Evolutionary conservation across 768 basidiomycete species (phyloP).

Genomic region (Phlegmacium glaucopus): DNA sequence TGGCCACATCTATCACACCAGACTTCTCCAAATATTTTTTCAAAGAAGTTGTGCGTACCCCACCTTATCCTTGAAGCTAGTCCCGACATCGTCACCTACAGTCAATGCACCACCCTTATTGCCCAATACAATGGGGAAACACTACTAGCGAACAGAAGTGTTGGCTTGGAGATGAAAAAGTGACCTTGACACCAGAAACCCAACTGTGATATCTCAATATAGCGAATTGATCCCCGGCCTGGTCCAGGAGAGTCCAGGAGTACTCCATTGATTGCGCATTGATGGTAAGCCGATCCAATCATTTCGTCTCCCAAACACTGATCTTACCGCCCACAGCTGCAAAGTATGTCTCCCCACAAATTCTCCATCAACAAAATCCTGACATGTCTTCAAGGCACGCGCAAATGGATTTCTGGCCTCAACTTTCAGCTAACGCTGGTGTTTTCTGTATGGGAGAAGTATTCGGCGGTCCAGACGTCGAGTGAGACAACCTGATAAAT

Average conservation of each 20-base stretch:
- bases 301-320: slow-evolving; percentile 16
- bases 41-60: slow-evolving; percentile 46
- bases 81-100: slow-evolving; percentile 21
- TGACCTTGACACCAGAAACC: slow-evolving; percentile 80
- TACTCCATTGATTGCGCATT: slow-evolving; percentile 88
- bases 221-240: slow-evolving; percentile 66
- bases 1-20: slow-evolving; percentile 60
- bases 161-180: slow-evolving; percentile 77
- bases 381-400: slow-evolving; percentile 57
- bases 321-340: slow-evolving; percentile 34
- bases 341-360: slow-evolving; percentile 27
- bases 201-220: slow-evolving; percentile 58
- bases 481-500: slow-evolving; percentile 30
- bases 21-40: slow-evolving; percentile 68
- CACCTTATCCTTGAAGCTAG: not conserved
- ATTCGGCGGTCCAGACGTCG: slow-evolving; percentile 48
- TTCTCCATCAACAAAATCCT: slow-evolving; percentile 6
- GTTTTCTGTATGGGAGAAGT: slow-evolving; percentile 90
- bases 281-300: slow-evolving; percentile 44
- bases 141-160: slow-evolving; percentile 68
- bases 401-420: slow-evolving; percentile 70
- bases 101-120: slow-evolving; percentile 77
- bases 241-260: slow-evolving; percentile 64
- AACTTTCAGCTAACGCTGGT: slow-evolving; percentile 68
- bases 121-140: slow-evolving; percentile 69